These are phyloP conservation scores for Alternaria arborescens DNA, from an alignment of 2,329 filamentous ascomycete genomes.

Conservation along the genomic window DNA sequence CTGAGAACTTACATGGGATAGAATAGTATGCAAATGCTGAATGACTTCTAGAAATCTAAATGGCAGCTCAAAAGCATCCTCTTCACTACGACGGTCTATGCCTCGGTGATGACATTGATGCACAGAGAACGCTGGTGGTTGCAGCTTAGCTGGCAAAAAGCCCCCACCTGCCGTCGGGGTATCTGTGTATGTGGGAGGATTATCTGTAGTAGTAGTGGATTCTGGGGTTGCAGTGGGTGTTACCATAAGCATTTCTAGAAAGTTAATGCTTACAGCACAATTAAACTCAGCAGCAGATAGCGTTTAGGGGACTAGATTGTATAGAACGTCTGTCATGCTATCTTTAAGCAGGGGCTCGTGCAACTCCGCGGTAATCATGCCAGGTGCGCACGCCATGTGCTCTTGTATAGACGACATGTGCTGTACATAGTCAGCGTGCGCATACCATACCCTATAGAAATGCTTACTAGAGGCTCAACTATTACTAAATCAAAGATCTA, in stretches of 20 bases:
- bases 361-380: background rate
- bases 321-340: background rate
- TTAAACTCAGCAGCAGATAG: background rate
- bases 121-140: background rate
- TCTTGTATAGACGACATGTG: background rate
- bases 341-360: background rate
- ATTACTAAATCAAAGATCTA: slow-evolving; percentile 1
- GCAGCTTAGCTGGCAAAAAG: background rate
- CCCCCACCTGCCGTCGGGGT: background rate
- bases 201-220: background rate
- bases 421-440: background rate
- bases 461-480: background rate
- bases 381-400: background rate
- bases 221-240: background rate
- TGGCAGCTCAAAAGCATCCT: background rate
- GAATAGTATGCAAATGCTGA: background rate
- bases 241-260: background rate
- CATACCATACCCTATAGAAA: background rate
- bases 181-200: background rate
- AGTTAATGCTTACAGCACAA: background rate
- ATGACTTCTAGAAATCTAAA: background rate
- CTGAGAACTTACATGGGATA: background rate
- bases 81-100: background rate
- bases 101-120: background rate
- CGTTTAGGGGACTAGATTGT: background rate